These are phyloP conservation scores for Sugiyamaella novakii DNA, from an alignment of 1,139 yeast species.

Conservation along the genomic window DNA sequence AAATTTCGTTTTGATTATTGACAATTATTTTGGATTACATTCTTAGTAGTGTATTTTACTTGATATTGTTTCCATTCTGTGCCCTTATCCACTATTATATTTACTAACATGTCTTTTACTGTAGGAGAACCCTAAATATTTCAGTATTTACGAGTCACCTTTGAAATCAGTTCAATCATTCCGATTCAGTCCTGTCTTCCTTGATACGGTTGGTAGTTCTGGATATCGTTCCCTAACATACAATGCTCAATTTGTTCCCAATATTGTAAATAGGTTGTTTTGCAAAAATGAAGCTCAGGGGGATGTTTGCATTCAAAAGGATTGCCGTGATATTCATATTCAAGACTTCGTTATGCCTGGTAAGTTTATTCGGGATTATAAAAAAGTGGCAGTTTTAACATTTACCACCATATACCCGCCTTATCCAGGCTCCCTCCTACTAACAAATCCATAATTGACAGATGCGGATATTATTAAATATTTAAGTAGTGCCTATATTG, in stretches of 20 bases:
- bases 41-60: background rate
- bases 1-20: conserved; percentile 6
- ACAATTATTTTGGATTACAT: background rate
- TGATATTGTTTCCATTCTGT: background rate
- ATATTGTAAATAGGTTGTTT: conserved; percentile 26
- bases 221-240: conserved; percentile 38
- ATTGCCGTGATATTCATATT: conserved; percentile 38
- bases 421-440: background rate
- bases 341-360: conserved; percentile 33
- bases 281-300: conserved; percentile 37
- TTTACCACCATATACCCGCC: too few species aligned
- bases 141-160: conserved; percentile 36
- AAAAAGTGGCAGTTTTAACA: background rate
- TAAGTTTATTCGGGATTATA: too few species aligned
- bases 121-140: conserved; percentile 28
- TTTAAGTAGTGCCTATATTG: conserved; percentile 32
- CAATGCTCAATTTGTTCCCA: conserved; percentile 31
- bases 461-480: conserved; percentile 29
- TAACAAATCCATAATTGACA: conserved; percentile 18
- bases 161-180: conserved; percentile 35
- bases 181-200: conserved; percentile 37
- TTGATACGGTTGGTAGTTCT: conserved; percentile 26
- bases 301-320: conserved; percentile 30
- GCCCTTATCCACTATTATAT: background rate
- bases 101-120: conserved; percentile 8